These are phyloP conservation scores for Flaveria sonorensis DNA, from an alignment of 129 eudicot species.

Conservation along the genomic window DNA sequence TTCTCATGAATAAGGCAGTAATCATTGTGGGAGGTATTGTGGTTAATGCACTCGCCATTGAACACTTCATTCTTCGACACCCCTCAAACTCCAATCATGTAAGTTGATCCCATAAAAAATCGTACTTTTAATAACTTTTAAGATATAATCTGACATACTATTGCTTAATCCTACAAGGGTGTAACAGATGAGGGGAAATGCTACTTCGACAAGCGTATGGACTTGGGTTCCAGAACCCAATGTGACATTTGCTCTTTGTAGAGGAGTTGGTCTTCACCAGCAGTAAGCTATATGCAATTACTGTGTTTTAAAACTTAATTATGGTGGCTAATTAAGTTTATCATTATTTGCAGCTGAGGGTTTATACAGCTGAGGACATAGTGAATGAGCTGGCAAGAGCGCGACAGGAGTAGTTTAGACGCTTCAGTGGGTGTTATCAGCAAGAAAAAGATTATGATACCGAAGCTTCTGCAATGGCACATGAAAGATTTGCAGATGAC, in stretches of 20 bases:
- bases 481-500: constrained; percentile 95
- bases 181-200: constrained; percentile 67
- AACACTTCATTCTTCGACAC: constrained; percentile 81
- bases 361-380: constrained; percentile 70
- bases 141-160: constrained; percentile 20
- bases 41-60: constrained; percentile 81
- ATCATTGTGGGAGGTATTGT: constrained; percentile 84
- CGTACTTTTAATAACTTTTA: neutral
- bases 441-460: constrained; percentile 80
- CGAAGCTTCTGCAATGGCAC: constrained; percentile 93
- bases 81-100: constrained; percentile 66
- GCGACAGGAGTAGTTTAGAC: constrained; percentile 80
- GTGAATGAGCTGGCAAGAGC: constrained; percentile 84
- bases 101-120: constrained; percentile 32
- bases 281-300: constrained; percentile 46
- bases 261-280: constrained; percentile 98
- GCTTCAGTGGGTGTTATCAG: constrained; percentile 78
- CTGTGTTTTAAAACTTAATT: neutral
- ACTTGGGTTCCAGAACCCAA: constrained; percentile 90
- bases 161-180: constrained; percentile 45
- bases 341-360: constrained; percentile 57
- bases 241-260: constrained; percentile 83
- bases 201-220: constrained; percentile 84
- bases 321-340: neutral
- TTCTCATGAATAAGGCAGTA: constrained; percentile 85